Conservation (phyloP, 2,329 filamentous ascomycete genomes). For the Xylaria sp. region DNA sequence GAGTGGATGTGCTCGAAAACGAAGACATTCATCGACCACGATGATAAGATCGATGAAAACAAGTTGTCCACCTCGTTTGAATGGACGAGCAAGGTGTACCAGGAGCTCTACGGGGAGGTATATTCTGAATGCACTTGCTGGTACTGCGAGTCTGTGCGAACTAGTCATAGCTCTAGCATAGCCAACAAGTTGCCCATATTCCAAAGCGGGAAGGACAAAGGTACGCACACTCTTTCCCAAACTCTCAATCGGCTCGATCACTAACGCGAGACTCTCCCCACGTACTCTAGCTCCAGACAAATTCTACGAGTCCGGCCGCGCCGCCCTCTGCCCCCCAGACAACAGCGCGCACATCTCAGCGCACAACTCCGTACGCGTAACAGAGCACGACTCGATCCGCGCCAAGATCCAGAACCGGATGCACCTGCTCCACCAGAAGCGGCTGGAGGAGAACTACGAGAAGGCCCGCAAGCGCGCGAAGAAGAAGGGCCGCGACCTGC, state of each 20-base stretch:
- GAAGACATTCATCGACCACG: constrained; percentile 77
- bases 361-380: constrained; percentile 71
- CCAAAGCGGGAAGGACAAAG: constrained; percentile 57
- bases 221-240: constrained; percentile 35
- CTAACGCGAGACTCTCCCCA: background rate
- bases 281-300: constrained; percentile 51
- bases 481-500: constrained; percentile 61
- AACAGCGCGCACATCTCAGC: constrained; percentile 77
- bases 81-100: constrained; percentile 78
- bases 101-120: constrained; percentile 70
- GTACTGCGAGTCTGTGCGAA: constrained; percentile 81
- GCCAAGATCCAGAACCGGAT: constrained; percentile 54
- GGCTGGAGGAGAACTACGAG: constrained; percentile 66
- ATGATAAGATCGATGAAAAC: constrained; percentile 82
- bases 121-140: constrained; percentile 85
- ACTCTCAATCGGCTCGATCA: background rate
- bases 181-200: constrained; percentile 59
- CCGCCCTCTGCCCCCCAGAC: constrained; percentile 63
- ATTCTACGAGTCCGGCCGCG: constrained; percentile 61
- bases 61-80: constrained; percentile 73
- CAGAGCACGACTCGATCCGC: constrained; percentile 42
- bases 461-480: constrained; percentile 62
- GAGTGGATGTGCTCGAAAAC: constrained; percentile 61
- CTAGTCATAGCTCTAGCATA: constrained; percentile 62
- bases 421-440: constrained; percentile 47